A percentile compares a stretch with the other conserved stretches of the same genome.
phyloP scores from a whole-genome alignment of 257 asterid genomes.

The Jacaranda mimosifolia region DNA sequence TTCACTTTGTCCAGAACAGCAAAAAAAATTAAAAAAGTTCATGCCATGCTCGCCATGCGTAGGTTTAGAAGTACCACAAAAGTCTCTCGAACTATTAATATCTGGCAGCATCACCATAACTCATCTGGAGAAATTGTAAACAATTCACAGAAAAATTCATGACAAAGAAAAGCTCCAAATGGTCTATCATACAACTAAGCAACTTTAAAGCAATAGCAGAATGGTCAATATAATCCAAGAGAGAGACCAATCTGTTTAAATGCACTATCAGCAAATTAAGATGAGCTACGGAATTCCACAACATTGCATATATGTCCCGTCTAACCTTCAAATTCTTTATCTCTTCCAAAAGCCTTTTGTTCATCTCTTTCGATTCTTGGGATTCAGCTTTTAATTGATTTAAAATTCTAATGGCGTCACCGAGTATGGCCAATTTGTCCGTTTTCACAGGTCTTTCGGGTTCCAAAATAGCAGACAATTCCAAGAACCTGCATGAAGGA shows the following conservation, averaged over 20 bases:
- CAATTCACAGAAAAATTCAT: neutral
- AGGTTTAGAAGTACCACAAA: neutral
- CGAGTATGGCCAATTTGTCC: slow-evolving; percentile 75
- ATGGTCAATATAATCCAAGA: neutral
- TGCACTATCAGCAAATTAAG: neutral
- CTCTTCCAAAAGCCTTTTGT: slow-evolving; percentile 75
- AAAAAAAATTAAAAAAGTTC: neutral
- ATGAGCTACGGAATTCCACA: neutral
- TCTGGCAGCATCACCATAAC: slow-evolving; percentile 1
- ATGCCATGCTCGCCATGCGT: no score
- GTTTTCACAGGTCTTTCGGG: slow-evolving; percentile 78
- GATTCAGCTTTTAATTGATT: slow-evolving; percentile 70
- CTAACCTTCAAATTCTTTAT: slow-evolving; percentile 76
- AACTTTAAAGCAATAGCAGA: slow-evolving; percentile 13
- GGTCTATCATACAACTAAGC: neutral
- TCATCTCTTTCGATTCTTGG: slow-evolving; percentile 58
- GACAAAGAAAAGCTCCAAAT: neutral
- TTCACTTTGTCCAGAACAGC: neutral
- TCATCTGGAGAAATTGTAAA: neutral
- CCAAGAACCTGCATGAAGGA: slow-evolving; percentile 64
- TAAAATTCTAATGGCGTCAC: slow-evolving; percentile 71
- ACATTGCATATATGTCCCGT: neutral
- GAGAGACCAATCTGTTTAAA: neutral
- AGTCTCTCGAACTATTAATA: neutral
- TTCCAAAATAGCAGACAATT: slow-evolving; percentile 65